These are phyloP conservation scores for Citropsis articulata DNA, from an alignment of 345 rosid genomes.

Conservation along the genomic window DNA sequence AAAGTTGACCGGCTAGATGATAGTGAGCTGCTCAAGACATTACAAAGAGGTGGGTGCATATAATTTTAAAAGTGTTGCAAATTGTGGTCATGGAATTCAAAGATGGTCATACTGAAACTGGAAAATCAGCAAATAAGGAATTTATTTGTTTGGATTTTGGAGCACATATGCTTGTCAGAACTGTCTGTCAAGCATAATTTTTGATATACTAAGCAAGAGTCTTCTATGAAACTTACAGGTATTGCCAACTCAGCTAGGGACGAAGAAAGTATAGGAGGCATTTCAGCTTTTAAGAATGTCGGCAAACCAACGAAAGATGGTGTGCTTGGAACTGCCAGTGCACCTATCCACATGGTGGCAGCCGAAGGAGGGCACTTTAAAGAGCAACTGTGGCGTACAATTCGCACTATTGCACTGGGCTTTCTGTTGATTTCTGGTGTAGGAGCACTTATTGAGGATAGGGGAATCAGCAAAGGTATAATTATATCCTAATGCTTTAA, in stretches of 20 bases:
- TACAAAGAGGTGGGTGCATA: conserved; percentile 72
- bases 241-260: conserved; percentile 48
- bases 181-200: neutral
- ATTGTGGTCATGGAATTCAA: neutral
- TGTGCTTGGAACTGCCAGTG: conserved; percentile 70
- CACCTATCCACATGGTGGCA: conserved; percentile 85
- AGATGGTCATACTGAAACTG: neutral
- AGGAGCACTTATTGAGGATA: conserved; percentile 90
- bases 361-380: conserved; percentile 81
- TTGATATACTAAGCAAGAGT: neutral
- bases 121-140: neutral
- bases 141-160: neutral
- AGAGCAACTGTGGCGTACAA: conserved; percentile 91
- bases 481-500: neutral
- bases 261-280: conserved; percentile 57
- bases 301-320: conserved; percentile 73
- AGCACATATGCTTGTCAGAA: neutral
- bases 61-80: neutral
- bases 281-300: conserved; percentile 62
- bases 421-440: conserved; percentile 85
- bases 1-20: conserved; percentile 85
- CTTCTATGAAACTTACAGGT: conserved; percentile 34
- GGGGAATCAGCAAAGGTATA: conserved; percentile 88
- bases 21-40: conserved; percentile 70
- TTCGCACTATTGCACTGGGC: conserved; percentile 68